Percentiles rank a stretch among this genome's conserved stretches.
Evolutionary conservation across 306 rosid genomes (phyloP).

Genomic region (Sicyos baderoa): DNA sequence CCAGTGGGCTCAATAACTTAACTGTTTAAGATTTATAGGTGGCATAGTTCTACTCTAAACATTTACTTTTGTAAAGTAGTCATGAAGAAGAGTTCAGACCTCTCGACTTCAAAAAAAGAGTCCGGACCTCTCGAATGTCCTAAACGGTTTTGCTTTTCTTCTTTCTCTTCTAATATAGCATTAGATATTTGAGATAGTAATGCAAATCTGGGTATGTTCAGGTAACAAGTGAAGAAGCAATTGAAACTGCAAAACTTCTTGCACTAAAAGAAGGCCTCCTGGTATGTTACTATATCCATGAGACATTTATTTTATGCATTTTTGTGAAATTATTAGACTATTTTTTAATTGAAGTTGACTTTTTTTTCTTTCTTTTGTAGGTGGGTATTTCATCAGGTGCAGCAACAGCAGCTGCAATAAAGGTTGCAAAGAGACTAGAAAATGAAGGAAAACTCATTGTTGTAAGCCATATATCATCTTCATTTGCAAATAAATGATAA

Average conservation of each 20-base stretch:
- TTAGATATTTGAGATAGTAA: background rate
- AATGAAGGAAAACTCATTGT: constrained; percentile 68
- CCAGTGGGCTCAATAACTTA: no score
- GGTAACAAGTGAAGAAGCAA: constrained; percentile 51
- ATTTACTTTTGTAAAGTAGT: no score
- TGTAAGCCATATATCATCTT: constrained; percentile 34
- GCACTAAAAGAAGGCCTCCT: constrained; percentile 76
- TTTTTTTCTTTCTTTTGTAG: constrained; percentile 29
- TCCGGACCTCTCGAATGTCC: background rate
- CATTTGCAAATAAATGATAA: background rate
- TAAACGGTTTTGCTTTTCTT: background rate
- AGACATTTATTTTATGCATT: background rate
- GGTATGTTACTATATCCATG: constrained; percentile 26
- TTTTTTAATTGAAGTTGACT: background rate
- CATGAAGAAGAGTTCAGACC: background rate
- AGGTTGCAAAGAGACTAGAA: constrained; percentile 60
- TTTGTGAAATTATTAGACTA: background rate
- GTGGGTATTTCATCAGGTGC: constrained; percentile 86
- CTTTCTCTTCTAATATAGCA: background rate
- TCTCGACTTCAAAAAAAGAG: no score
- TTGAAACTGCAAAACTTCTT: constrained; percentile 57
- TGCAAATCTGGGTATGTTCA: background rate
- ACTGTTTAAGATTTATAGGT: no score
- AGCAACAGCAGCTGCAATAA: constrained; percentile 61
- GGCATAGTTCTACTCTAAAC: no score